A percentile compares a stretch with the other conserved stretches of the same genome.
phyloP scores from a whole-genome alignment of 306 rosid genomes.

The Mucuna pruriens region DNA sequence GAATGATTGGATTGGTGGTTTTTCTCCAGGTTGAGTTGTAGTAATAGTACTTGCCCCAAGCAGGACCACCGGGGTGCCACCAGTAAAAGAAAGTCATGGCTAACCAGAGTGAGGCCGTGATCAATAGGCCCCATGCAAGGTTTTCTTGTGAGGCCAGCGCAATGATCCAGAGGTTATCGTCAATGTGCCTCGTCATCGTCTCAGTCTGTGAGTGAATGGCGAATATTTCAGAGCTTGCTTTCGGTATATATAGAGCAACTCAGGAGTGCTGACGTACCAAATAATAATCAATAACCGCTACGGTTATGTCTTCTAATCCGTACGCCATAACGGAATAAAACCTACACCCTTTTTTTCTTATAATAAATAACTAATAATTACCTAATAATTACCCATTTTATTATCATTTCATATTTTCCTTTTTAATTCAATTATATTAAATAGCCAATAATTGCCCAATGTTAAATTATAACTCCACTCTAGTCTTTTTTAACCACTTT shows the following conservation, averaged over 20 bases:
- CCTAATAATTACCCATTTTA: no score
- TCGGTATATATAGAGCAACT: neutral
- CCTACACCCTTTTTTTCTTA: no score
- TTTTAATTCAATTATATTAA: no score
- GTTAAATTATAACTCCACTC: no score
- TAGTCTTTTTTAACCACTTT: no score
- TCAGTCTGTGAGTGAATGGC: neutral
- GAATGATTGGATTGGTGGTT: slow-evolving; percentile 37
- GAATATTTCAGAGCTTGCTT: neutral
- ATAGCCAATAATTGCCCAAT: no score
- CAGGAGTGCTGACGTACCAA: no score
- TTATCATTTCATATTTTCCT: no score
- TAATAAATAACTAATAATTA: no score
- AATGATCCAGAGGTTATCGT: slow-evolving; percentile 63
- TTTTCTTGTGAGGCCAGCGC: slow-evolving; percentile 52
- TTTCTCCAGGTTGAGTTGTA: neutral
- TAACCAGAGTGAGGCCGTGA: slow-evolving; percentile 43
- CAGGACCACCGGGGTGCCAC: slow-evolving; percentile 87
- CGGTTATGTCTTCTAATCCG: no score
- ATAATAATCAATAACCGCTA: no score
- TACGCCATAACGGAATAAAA: no score
- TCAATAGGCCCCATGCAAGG: slow-evolving; percentile 43
- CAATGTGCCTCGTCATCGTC: slow-evolving; percentile 53
- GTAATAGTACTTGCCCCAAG: slow-evolving; percentile 61
- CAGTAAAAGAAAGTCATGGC: slow-evolving; percentile 50